A percentile compares a stretch with the other conserved stretches of the same genome.
phyloP scores from a whole-genome alignment of 805 yeast species.

The Cyberlindnera amylophila region DNA sequence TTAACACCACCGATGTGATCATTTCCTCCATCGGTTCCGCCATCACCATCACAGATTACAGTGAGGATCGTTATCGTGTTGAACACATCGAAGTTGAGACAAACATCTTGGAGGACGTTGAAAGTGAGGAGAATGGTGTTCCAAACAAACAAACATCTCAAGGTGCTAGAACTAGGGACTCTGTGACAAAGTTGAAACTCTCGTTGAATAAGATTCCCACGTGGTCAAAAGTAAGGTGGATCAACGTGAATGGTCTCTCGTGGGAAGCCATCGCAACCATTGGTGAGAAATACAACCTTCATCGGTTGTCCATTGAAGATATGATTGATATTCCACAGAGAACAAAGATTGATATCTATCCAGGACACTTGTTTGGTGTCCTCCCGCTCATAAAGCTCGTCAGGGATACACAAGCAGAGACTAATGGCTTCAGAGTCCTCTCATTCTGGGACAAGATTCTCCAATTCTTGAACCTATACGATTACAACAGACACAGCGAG shows the following conservation, averaged over 20 bases:
- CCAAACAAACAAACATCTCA: constrained; percentile 3
- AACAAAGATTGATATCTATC: constrained; percentile 53
- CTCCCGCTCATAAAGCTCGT: constrained; percentile 49
- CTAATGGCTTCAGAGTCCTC: neutral
- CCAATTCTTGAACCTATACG: constrained; percentile 12
- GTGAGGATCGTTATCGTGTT: constrained; percentile 39
- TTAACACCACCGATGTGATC: constrained; percentile 46
- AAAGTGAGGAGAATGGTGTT: constrained; percentile 3
- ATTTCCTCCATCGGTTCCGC: constrained; percentile 50
- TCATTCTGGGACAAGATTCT: constrained; percentile 11
- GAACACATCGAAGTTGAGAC: constrained; percentile 22
- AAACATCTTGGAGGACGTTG: constrained; percentile 33
- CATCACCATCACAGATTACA: constrained; percentile 51
- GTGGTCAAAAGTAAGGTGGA: constrained; percentile 53
- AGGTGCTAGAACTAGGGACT: constrained; percentile 12
- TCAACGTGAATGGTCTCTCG: constrained; percentile 56
- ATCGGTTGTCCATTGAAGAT: constrained; percentile 56
- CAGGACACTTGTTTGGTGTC: constrained; percentile 49
- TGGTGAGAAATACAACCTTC: constrained; percentile 42
- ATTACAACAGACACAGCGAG: constrained; percentile 4
- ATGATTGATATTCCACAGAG: constrained; percentile 61
- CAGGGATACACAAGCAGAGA: constrained; percentile 11
- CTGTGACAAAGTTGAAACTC: constrained; percentile 28
- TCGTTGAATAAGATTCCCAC: constrained; percentile 36
- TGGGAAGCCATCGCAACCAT: constrained; percentile 54